A percentile compares a stretch with the other conserved stretches of the same genome.
Evolutionary conservation across 352 stramenopile genomes (phyloP).

Genomic region (Pythium apleroticum): DNA sequence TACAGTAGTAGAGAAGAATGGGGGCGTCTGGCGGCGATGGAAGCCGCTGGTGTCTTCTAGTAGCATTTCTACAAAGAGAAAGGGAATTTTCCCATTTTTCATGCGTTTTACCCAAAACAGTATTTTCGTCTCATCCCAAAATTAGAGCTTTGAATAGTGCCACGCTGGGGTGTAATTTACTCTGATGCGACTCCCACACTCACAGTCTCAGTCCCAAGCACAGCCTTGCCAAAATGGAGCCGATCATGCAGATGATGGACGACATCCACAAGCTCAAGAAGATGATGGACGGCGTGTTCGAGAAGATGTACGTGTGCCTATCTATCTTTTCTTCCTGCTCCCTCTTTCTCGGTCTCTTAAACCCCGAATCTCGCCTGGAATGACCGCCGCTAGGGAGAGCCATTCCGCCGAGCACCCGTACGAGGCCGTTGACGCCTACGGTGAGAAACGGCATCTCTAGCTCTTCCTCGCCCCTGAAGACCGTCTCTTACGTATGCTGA

Average conservation of each 20-base stretch:
- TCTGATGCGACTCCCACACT: background rate
- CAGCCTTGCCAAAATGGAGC: constrained; percentile 54
- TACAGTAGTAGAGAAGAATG: background rate
- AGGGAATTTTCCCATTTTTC: background rate
- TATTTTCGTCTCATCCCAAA: background rate
- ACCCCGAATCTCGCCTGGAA: background rate
- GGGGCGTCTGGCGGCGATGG: background rate
- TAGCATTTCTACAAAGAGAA: background rate
- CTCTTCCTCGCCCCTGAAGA: too few species aligned
- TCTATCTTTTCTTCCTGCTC: background rate
- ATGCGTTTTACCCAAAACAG: background rate
- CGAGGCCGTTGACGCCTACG: constrained; percentile 75
- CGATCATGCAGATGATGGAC: constrained; percentile 91
- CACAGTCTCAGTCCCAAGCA: background rate
- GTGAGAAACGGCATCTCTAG: constrained; percentile 26
- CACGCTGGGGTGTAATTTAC: background rate
- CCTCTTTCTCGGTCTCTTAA: background rate
- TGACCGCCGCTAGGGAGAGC: constrained; percentile 35
- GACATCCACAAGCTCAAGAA: constrained; percentile 92
- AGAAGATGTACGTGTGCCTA: constrained; percentile 69
- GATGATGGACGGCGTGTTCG: constrained; percentile 87
- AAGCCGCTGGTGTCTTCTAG: background rate
- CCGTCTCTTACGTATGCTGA: constrained; percentile 1
- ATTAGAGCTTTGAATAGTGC: background rate
- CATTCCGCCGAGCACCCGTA: constrained; percentile 61